These are phyloP conservation scores for Eutrema salsugineum DNA, from an alignment of 441 rosid genomes.

Conservation along the genomic window DNA sequence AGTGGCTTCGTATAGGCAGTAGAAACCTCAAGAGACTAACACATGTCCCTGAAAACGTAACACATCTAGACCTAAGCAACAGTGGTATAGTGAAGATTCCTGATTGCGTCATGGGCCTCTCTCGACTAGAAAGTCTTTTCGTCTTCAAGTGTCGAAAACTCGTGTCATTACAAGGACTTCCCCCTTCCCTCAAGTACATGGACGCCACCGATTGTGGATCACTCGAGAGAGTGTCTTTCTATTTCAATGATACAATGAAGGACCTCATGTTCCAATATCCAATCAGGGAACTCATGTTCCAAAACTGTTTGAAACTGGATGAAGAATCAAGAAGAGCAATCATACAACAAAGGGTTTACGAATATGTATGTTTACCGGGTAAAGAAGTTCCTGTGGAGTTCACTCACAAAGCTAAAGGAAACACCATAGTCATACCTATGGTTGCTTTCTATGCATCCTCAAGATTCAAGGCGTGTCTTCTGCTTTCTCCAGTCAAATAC, in stretches of 20 bases:
- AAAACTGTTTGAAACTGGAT: constrained; percentile 1
- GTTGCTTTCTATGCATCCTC: background rate
- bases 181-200: background rate
- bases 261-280: background rate
- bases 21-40: background rate
- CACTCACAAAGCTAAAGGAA: background rate
- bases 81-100: constrained; percentile 2
- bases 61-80: background rate
- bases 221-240: background rate
- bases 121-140: background rate
- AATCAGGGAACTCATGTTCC: background rate
- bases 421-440: background rate
- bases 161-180: background rate
- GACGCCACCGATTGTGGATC: constrained; percentile 10
- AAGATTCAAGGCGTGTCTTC: constrained; percentile 1
- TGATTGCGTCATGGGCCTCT: background rate
- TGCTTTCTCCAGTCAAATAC: background rate
- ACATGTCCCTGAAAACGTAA: background rate
- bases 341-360: background rate
- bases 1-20: background rate
- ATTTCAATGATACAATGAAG: background rate
- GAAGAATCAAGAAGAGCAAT: background rate
- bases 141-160: background rate
- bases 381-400: background rate
- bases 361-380: background rate